A percentile compares a stretch with the other conserved stretches of the same genome.
Conservation (phyloP, 345 rosid genomes). For the Gynandropsis gynandra region DNA sequence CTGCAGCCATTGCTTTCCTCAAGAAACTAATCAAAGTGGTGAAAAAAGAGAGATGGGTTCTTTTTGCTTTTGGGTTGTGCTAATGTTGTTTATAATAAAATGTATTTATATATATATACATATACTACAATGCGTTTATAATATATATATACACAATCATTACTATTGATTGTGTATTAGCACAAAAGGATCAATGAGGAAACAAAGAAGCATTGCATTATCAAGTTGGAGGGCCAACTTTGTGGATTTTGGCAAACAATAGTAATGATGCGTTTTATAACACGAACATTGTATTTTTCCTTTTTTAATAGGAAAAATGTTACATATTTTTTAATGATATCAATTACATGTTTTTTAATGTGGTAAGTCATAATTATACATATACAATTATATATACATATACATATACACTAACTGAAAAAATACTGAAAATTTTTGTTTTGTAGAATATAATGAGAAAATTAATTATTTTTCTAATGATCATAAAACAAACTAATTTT, state of each 20-base stretch:
- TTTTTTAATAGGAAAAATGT: constrained; percentile 17
- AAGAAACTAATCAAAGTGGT: constrained; percentile 4
- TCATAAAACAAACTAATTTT: too few species aligned
- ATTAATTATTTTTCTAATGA: too few species aligned
- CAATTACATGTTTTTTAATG: constrained; percentile 28
- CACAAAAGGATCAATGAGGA: not conserved
- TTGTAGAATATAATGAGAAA: too few species aligned
- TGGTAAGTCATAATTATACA: too few species aligned
- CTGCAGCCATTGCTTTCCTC: constrained; percentile 8
- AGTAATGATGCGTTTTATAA: constrained; percentile 28
- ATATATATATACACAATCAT: too few species aligned
- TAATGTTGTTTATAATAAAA: constrained; percentile 5
- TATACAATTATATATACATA: too few species aligned
- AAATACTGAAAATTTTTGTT: too few species aligned
- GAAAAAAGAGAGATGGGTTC: not conserved
- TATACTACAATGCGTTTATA: too few species aligned
- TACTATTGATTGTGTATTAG: too few species aligned
- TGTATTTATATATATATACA: not conserved
- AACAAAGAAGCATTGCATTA: constrained; percentile 15
- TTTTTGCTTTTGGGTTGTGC: constrained; percentile 6
- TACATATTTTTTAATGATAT: constrained; percentile 16
- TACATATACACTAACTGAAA: too few species aligned
- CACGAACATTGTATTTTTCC: constrained; percentile 20
- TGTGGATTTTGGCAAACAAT: constrained; percentile 29
- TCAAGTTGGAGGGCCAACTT: constrained; percentile 26